Evolutionary conservation across 169 alveolate species (phyloP).

Genomic region (Plasmodium coatneyi): DNA sequence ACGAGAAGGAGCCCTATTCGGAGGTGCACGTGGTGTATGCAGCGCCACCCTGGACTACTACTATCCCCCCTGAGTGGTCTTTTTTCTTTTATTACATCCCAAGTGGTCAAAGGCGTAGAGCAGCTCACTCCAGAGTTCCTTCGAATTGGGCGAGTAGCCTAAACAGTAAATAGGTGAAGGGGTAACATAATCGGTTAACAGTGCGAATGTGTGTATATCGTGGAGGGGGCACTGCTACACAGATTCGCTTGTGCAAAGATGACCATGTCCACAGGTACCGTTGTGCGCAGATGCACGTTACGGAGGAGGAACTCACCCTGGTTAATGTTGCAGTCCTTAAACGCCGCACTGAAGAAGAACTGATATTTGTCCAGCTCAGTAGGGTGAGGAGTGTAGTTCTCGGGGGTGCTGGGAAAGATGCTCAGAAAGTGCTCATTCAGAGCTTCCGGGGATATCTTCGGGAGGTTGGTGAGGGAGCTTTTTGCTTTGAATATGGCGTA

Average conservation of each 20-base stretch:
- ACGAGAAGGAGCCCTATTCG: not conserved
- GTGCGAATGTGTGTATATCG: not conserved
- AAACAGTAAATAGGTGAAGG: not conserved
- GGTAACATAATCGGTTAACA: too few species aligned
- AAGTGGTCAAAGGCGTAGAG: constrained; percentile 32
- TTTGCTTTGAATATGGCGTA: not conserved
- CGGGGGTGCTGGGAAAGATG: not conserved
- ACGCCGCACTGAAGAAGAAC: constrained; percentile 16
- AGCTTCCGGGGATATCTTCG: not conserved
- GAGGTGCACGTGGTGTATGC: not conserved
- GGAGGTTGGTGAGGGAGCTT: not conserved
- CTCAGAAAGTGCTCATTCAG: not conserved
- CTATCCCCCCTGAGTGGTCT: not conserved
- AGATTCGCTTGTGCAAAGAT: not conserved
- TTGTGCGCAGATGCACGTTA: too few species aligned
- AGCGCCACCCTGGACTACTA: not conserved
- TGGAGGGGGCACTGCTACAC: not conserved
- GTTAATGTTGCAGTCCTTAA: constrained; percentile 57
- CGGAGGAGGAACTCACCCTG: constrained; percentile 4
- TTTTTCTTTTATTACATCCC: constrained; percentile 26
- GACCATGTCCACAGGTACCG: too few species aligned
- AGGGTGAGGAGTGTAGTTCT: not conserved
- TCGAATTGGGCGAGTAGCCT: constrained; percentile 2
- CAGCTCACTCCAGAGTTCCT: constrained; percentile 10
- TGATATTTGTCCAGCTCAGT: not conserved